Conservation (phyloP, 495 filamentous ascomycete species). For the Neurospora sp. region DNA sequence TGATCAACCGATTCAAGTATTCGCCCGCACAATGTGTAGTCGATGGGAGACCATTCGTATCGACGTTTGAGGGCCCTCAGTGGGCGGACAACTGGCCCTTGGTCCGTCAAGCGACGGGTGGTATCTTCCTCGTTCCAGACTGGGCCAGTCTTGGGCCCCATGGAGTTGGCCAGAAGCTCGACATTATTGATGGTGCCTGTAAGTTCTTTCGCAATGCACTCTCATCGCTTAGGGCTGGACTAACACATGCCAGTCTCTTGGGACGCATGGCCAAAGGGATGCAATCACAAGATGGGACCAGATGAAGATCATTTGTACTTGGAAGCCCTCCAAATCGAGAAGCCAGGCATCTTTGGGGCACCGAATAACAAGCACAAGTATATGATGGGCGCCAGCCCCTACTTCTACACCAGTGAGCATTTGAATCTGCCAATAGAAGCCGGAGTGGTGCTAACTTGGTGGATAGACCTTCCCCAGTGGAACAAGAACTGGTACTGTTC, state of each 20-base stretch:
- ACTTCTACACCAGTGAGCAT: conserved; percentile 52
- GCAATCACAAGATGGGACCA: conserved; percentile 41
- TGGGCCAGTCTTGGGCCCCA: conserved; percentile 51
- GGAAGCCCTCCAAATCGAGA: conserved; percentile 39
- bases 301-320: conserved; percentile 46
- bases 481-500: conserved; percentile 68
- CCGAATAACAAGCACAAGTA: conserved; percentile 28
- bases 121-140: conserved; percentile 50
- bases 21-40: conserved; percentile 44
- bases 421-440: background rate
- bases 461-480: conserved; percentile 52
- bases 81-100: conserved; percentile 47
- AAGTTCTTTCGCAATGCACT: conserved; percentile 2
- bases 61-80: conserved; percentile 57
- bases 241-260: conserved; percentile 39
- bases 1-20: conserved; percentile 48
- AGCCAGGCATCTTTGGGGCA: background rate
- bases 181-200: conserved; percentile 50
- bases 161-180: conserved; percentile 33
- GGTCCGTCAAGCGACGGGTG: conserved; percentile 42
- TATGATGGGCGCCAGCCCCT: conserved; percentile 74
- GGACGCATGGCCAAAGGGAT: conserved; percentile 61
- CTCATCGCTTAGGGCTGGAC: background rate
- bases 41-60: conserved; percentile 51
- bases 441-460: background rate